These are phyloP conservation scores for Quercus tomentella DNA, from an alignment of 331 rosid species.

Conservation along the genomic window DNA sequence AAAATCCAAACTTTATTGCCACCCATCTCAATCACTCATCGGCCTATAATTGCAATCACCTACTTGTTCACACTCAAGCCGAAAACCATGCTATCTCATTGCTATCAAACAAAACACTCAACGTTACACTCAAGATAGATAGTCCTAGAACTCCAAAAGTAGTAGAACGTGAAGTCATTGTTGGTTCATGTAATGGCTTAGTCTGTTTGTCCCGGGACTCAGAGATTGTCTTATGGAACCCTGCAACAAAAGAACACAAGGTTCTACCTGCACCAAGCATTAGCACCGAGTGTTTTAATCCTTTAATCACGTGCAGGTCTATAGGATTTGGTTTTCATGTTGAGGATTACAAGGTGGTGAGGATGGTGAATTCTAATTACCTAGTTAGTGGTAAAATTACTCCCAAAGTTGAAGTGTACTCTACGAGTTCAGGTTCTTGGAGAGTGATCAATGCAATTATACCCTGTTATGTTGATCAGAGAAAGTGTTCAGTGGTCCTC, in stretches of 20 bases:
- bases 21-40: not conserved
- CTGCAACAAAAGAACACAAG: not conserved
- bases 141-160: not conserved
- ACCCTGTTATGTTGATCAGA: not conserved
- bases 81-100: not conserved
- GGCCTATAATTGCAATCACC: not conserved
- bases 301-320: not conserved
- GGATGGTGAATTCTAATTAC: not conserved
- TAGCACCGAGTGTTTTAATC: too few relatives aligned
- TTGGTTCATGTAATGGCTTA: conserved; percentile 7
- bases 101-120: not conserved
- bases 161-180: not conserved
- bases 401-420: not conserved
- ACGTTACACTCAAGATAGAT: not conserved
- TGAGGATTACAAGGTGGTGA: conserved; percentile 2
- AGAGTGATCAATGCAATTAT: not conserved
- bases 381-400: not conserved
- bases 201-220: not conserved
- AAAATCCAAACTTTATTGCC: not conserved
- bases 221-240: conserved; percentile 1
- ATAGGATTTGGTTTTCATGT: conserved; percentile 7
- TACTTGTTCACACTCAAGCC: not conserved
- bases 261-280: not conserved
- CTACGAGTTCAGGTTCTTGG: not conserved
- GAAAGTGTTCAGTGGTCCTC: not conserved